Evolutionary conservation across 495 filamentous ascomycete species (phyloP), one percentile per base, ranked within the genome.

Genomic region (Jackrogersella minutella): DNA sequence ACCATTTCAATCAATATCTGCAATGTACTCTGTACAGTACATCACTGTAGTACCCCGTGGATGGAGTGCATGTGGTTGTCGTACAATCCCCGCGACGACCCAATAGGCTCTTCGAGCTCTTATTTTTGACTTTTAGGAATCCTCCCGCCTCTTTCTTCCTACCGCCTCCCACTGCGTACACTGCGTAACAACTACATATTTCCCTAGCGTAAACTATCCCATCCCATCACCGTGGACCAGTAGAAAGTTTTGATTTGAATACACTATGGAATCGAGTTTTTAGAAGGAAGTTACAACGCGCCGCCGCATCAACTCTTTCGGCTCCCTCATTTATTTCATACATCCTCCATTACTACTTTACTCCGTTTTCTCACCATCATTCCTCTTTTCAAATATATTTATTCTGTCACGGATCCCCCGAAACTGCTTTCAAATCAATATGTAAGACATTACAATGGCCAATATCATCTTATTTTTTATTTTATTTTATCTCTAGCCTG

Each of bases 111-210:
- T 66, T 55, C 34, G 55, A 50, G 46, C 17, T 26, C 26, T 26
- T 49, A 19, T 36, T 66, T 60, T 57, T 51, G 17, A 11, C 13
- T 52, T 55, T 47, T 47, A 3, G 26, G 46, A 54, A 62, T 68
- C 59, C 65, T 68, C 54, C 59, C 65, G 59, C 65, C 57, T 61
- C 34, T 66, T 61, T 54, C 47, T n/a, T n/a, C n/a, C n/a, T n/a
- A n/a, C n/a, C n/a, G n/a, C 34, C 17, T 14, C 41, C 51, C 21
- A 39, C 50, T 36, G 31, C 57, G 24, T 22, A 46, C n/a, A 37
- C 34, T 39, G 10, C 54, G n/a, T 17, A 30, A 16, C 0, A 50
- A 14, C 30, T 50, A 6, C 17, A 33, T 3, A 50, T 22, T 7
- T n/a, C n/a, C n/a, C n/a, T n/a, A n/a, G n/a, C n/a, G n/a, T n/a